These are phyloP conservation scores for Aechmea fasciata DNA, from an alignment of 176 grass and related monocot genomes.

Conservation along the genomic window DNA sequence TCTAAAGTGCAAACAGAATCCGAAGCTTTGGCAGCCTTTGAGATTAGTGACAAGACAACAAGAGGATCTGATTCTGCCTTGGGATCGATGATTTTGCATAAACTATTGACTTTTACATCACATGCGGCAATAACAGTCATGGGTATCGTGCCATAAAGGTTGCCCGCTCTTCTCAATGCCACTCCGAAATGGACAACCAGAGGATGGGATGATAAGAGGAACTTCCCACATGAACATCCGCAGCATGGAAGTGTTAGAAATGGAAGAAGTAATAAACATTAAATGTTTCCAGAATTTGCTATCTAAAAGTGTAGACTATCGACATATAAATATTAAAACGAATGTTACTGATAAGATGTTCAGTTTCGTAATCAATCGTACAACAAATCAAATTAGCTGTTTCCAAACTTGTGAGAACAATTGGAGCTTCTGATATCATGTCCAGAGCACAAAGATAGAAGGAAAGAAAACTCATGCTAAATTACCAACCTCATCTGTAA, in stretches of 20 bases:
- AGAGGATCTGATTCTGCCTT: constrained; percentile 59
- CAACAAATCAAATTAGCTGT: not conserved
- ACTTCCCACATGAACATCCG: constrained; percentile 33
- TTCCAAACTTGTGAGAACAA: no score
- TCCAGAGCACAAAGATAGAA: not conserved
- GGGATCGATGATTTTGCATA: constrained; percentile 63
- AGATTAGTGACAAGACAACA: constrained; percentile 54
- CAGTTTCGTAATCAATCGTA: constrained; percentile 11
- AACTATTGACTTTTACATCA: constrained; percentile 61
- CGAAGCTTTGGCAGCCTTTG: constrained; percentile 54
- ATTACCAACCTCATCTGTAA: constrained; percentile 57
- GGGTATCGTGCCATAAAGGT: constrained; percentile 52
- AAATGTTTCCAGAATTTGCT: no score
- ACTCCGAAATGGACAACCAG: constrained; percentile 64
- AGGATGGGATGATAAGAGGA: constrained; percentile 76
- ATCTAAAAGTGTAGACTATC: no score
- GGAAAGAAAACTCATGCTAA: not conserved
- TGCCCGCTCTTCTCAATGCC: constrained; percentile 41
- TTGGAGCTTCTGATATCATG: not conserved
- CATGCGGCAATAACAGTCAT: constrained; percentile 54
- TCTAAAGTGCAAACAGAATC: constrained; percentile 34
- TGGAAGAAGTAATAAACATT: no score
- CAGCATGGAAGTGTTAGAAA: constrained; percentile 8
- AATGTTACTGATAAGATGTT: no score
- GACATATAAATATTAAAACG: no score